phyloP scores from a whole-genome alignment of 805 yeast genomes.

The Candida maesae region DNA sequence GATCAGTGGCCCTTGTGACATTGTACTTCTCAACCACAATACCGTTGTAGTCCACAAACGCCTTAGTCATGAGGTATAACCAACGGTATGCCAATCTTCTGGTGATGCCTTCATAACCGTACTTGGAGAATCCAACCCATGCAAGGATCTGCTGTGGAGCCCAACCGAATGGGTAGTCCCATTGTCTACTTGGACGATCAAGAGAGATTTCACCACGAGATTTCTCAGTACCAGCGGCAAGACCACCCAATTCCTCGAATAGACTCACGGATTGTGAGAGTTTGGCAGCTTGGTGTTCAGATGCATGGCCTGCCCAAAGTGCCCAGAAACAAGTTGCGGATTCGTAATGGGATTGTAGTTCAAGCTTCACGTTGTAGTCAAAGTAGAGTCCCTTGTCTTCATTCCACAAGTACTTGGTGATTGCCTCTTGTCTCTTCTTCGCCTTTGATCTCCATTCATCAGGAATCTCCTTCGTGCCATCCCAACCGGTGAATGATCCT shows the following conservation, averaged over 20 bases:
- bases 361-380: constrained; percentile 69
- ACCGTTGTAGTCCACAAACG: constrained; percentile 90
- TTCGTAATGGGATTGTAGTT: constrained; percentile 61
- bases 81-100: constrained; percentile 78
- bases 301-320: constrained; percentile 75
- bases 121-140: constrained; percentile 79
- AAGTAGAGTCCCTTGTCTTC: constrained; percentile 72
- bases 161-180: constrained; percentile 99
- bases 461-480: constrained; percentile 41
- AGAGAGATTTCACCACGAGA: constrained; percentile 71
- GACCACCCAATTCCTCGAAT: constrained; percentile 85
- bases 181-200: constrained; percentile 82
- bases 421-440: constrained; percentile 43
- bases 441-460: constrained; percentile 65
- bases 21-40: constrained; percentile 95
- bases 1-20: constrained; percentile 76
- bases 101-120: constrained; percentile 63
- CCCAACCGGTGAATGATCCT: constrained; percentile 39
- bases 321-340: constrained; percentile 93
- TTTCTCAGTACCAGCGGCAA: constrained; percentile 75
- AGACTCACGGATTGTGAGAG: constrained; percentile 60
- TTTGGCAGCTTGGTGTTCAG: constrained; percentile 60
- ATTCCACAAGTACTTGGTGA: constrained; percentile 79
- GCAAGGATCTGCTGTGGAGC: constrained; percentile 96
- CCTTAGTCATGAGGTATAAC: constrained; percentile 84